Percentiles rank a stretch among this genome's conserved stretches.
Conservation (phyloP, 768 basidiomycete genomes). For the Collybia sordida region DNA sequence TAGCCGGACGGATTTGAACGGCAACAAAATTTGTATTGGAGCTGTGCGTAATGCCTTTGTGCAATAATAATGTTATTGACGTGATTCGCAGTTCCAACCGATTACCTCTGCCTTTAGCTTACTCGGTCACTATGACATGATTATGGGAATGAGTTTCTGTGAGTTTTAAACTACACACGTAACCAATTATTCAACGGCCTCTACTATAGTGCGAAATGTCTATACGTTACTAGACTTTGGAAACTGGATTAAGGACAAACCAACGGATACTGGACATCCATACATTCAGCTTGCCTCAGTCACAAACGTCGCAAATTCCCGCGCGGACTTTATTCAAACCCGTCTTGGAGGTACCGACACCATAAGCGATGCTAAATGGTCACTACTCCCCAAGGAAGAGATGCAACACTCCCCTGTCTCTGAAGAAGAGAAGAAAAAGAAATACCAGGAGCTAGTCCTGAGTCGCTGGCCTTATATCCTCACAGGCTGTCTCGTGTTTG, state of each 20-base stretch:
- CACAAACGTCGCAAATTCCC: constrained; percentile 50
- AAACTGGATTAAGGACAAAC: constrained; percentile 53
- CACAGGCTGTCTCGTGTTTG: constrained; percentile 52
- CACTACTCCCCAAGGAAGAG: constrained; percentile 59
- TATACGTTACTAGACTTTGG: constrained; percentile 77
- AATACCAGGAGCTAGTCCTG: constrained; percentile 59
- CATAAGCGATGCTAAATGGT: constrained; percentile 50
- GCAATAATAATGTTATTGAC: constrained; percentile 4
- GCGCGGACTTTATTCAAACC: constrained; percentile 62
- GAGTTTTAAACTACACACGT: constrained; percentile 20
- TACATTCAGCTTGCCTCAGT: constrained; percentile 70
- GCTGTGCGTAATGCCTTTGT: constrained; percentile 36
- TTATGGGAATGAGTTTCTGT: constrained; percentile 82
- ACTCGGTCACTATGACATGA: constrained; percentile 78
- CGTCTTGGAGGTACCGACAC: constrained; percentile 63
- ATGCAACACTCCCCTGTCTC: constrained; percentile 63
- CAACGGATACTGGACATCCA: constrained; percentile 50
- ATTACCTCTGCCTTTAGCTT: constrained; percentile 79
- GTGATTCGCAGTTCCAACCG: constrained; percentile 65
- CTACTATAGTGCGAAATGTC: constrained; percentile 64
- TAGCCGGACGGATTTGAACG: constrained; percentile 39
- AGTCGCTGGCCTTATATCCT: constrained; percentile 78
- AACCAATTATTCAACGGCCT: constrained; percentile 6
- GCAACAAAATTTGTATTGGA: constrained; percentile 63
- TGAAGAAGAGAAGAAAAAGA: constrained; percentile 64